Percentiles rank a stretch among this genome's conserved stretches.
Evolutionary conservation across 2,329 filamentous ascomycete species (phyloP).

Genomic region (Diaporthe batatas): DNA sequence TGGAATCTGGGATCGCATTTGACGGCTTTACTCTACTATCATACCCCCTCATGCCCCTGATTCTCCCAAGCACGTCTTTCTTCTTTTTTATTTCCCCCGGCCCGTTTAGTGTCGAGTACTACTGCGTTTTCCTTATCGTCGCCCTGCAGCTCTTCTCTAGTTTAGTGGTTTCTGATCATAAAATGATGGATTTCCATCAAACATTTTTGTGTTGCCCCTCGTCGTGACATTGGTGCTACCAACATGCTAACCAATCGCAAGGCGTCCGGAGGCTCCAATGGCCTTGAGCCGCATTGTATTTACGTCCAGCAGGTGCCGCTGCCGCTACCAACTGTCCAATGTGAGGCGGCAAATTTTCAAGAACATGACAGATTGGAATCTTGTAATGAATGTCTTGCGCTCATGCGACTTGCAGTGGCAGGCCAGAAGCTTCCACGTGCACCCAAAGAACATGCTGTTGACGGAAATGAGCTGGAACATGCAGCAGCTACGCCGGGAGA

Average conservation of each 20-base stretch:
- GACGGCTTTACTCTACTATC: slow-evolving; percentile 42
- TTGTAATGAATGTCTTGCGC: not conserved
- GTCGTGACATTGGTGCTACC: not conserved
- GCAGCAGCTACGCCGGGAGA: not conserved
- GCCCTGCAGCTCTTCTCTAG: slow-evolving; percentile 42
- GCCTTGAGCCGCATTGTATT: not conserved
- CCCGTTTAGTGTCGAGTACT: slow-evolving; percentile 42
- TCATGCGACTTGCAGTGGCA: not conserved
- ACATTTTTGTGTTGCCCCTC: not conserved
- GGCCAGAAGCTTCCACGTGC: not conserved
- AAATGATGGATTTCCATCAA: slow-evolving; percentile 43
- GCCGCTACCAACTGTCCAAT: not conserved
- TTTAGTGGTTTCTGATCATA: slow-evolving; percentile 42
- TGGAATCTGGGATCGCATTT: slow-evolving; percentile 43
- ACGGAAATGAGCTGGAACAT: not conserved
- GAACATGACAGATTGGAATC: no score
- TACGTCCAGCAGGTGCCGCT: no score
- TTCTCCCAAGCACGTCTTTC: slow-evolving; percentile 42
- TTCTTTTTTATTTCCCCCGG: slow-evolving; percentile 39
- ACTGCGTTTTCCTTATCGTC: slow-evolving; percentile 43
- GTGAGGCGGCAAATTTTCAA: not conserved
- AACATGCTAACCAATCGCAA: not conserved
- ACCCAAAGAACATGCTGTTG: not conserved
- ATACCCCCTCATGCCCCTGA: slow-evolving; percentile 42
- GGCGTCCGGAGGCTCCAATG: not conserved